Base-by-base conservation (phyloP, 2,329 filamentous ascomycete species). In the Trichoderma atroviride region DNA sequence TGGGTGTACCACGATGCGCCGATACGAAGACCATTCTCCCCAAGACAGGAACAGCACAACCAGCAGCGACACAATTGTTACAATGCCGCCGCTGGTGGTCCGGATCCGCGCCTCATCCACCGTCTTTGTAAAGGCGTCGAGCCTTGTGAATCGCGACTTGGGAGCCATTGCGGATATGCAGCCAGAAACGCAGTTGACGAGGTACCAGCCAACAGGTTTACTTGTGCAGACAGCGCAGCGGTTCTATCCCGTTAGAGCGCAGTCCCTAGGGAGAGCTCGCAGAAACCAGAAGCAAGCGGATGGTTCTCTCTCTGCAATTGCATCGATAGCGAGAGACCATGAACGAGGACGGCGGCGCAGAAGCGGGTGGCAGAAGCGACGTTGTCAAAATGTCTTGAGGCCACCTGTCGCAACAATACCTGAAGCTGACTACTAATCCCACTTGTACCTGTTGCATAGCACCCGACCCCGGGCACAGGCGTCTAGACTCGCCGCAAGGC, bases 61-160 rank as follows among this genome's bases (percentile, higher is more conserved):
- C 62, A 99, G 80, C 76, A 99, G 84, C 71, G 94, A 97, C 74
- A 91, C 87, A 75, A 99, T 94, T 68, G 96, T 99, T 76, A 99
- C 93, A 75, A 99, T 89, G 74, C 96, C 96, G 73, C 96, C 96
- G 3, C 94, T 97, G 7, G 94, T 97, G 37, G 96, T 99, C 76
- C 96, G 92, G 79, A 99, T 89, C 76, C 96, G 89, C 74, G 96
- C 96, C 89, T 99, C 96, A 81, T 99, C 96, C 75, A 99, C 96
- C 14, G 96, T 99, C 83, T 99, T 99, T 63, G 95, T 97, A 80
- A 99, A 99, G 86, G 96, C 96, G 82, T 99, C 96, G 73, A 99
- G 92, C 88, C 91, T 91, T 70, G 92, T 97, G 79, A 99, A 97
- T 81, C 96, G 91, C 75, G 93, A 97, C 85, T 97, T 97, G 77